A percentile compares a stretch with the other conserved stretches of the same genome.
These are phyloP conservation scores for Eucalyptus decipiens DNA, from an alignment of 345 rosid species.

Conservation along the genomic window DNA sequence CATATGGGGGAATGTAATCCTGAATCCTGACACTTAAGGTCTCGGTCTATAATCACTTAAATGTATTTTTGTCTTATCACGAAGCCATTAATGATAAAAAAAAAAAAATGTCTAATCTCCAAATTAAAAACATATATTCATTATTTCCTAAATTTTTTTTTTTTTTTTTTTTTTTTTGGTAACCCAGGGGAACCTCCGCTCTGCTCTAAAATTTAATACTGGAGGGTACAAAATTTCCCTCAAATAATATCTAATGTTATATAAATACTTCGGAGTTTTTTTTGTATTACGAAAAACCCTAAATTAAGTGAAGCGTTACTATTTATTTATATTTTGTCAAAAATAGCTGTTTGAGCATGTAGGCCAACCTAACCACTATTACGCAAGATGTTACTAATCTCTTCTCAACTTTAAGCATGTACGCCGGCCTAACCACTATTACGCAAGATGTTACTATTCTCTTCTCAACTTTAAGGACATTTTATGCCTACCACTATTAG, in stretches of 20 bases:
- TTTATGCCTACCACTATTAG: neutral
- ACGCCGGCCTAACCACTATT: neutral
- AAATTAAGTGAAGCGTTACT: no score
- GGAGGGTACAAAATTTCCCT: no score
- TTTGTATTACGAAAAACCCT: neutral
- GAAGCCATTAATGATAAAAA: neutral
- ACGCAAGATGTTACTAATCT: neutral
- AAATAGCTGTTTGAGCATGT: neutral
- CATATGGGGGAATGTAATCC: neutral
- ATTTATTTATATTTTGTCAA: neutral
- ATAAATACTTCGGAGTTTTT: no score
- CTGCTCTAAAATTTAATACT: no score
- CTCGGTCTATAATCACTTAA: neutral
- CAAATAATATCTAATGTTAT: no score
- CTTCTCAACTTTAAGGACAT: neutral
- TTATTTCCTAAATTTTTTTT: no score
- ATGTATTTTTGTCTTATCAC: neutral
- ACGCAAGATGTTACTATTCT: neutral
- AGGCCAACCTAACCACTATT: neutral
- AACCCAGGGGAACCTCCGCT: no score
- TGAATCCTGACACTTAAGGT: neutral
- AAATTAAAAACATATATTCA: neutral
- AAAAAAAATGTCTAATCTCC: neutral
- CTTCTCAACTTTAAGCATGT: neutral
- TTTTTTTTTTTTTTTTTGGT: no score